These are phyloP conservation scores for Canariomyces notabilis DNA, from an alignment of 2,329 filamentous ascomycete species.

Conservation along the genomic window DNA sequence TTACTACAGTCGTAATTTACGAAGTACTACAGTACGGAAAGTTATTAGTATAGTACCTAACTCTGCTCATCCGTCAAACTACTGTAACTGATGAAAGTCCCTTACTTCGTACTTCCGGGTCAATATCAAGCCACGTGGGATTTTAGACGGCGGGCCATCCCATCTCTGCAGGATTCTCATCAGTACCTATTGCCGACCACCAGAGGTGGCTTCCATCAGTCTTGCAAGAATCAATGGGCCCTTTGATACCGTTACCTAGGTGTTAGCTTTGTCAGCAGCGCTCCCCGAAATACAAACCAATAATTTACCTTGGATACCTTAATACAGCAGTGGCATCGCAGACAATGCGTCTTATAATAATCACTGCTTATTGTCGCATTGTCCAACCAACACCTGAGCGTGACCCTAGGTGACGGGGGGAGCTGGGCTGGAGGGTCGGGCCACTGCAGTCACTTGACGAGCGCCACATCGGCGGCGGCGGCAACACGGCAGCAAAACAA, in stretches of 20 bases:
- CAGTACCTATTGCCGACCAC: neutral
- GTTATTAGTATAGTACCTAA: neutral
- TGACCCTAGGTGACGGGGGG: neutral
- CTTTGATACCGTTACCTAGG: no score
- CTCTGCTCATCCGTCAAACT: neutral
- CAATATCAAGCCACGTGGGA: conserved; percentile 16
- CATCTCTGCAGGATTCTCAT: neutral
- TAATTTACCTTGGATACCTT: no score
- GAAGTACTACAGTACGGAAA: no score
- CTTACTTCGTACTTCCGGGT: conserved; percentile 11
- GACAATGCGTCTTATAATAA: no score
- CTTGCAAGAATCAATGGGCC: no score
- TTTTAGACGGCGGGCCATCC: conserved; percentile 1
- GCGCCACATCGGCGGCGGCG: conserved; percentile 10
- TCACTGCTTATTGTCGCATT: neutral
- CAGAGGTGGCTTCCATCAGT: conserved; percentile 1
- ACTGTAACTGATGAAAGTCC: conserved; percentile 12
- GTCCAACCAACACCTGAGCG: neutral
- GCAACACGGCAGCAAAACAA: conserved; percentile 1
- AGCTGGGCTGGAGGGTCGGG: neutral
- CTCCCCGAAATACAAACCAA: no score
- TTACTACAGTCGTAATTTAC: no score
- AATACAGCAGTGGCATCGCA: no score
- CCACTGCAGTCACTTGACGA: conserved; percentile 13
- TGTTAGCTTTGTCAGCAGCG: no score